Conservation (phyloP, 2,329 filamentous ascomycete genomes). For the Trichoderma arundinaceum region DNA sequence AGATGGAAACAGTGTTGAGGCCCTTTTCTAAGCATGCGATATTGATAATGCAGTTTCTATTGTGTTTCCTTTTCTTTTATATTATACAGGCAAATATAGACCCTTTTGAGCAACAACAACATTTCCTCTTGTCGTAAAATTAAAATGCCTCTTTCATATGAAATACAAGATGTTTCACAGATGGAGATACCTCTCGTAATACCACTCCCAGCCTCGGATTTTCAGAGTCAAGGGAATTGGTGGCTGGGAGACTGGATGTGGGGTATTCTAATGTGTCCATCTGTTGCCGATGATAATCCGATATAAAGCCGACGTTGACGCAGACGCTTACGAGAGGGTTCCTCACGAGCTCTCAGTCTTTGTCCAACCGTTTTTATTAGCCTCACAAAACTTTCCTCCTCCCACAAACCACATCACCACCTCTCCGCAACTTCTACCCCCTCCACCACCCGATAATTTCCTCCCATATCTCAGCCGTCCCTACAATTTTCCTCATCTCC, state of each 20-base stretch:
- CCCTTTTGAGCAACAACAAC: not conserved
- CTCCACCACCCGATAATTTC: conserved; percentile 33
- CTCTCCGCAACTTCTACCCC: conserved; percentile 30
- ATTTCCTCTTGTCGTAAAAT: not conserved
- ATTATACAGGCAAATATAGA: conserved; percentile 4
- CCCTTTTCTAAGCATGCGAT: not conserved
- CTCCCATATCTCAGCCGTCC: conserved; percentile 33
- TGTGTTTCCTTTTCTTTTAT: not conserved
- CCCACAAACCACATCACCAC: conserved; percentile 35
- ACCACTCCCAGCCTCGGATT: not conserved
- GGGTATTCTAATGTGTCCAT: not conserved
- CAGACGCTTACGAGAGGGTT: conserved; percentile 36
- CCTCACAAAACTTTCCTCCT: conserved; percentile 45
- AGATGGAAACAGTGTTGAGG: not conserved
- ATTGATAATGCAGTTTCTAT: not conserved
- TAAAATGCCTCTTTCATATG: too few relatives aligned
- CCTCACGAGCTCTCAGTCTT: conserved; percentile 36
- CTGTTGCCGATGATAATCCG: conserved; percentile 35
- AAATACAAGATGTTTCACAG: not conserved
- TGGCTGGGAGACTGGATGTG: conserved; percentile 10
- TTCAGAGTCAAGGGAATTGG: not conserved
- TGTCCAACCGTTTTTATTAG: conserved; percentile 38
- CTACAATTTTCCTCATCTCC: conserved; percentile 20
- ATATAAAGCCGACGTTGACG: conserved; percentile 35
- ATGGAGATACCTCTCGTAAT: not conserved